Conservation (phyloP, 2,329 filamentous ascomycete species). For the Cladophialophora carrionii region DNA sequence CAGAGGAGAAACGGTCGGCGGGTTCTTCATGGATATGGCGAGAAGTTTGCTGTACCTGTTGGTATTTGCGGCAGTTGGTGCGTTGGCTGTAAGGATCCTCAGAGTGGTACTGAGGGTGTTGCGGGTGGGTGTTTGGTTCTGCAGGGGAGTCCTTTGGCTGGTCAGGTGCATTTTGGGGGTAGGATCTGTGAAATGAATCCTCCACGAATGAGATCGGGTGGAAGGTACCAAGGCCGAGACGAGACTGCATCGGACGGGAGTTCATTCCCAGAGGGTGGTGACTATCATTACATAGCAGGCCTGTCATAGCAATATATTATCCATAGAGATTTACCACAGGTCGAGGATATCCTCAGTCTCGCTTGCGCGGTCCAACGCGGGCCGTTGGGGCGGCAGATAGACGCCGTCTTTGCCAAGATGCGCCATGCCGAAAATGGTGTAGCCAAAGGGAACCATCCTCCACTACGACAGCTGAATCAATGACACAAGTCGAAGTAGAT, state of each 20-base stretch:
- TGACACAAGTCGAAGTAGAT: no score
- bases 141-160: constrained; percentile 30
- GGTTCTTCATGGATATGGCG: constrained; percentile 31
- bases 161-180: constrained; percentile 29
- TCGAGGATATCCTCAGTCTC: neutral
- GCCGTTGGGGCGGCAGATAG: no score
- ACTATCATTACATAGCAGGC: neutral
- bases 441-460: no score
- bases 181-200: constrained; percentile 15
- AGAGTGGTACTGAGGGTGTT: constrained; percentile 24
- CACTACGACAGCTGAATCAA: no score
- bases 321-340: neutral
- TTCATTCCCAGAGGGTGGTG: neutral
- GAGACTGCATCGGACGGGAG: neutral
- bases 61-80: constrained; percentile 29
- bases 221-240: no score
- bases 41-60: constrained; percentile 34
- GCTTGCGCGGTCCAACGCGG: no score
- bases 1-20: constrained; percentile 26
- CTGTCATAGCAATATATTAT: neutral
- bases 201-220: neutral
- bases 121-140: constrained; percentile 26
- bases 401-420: no score
- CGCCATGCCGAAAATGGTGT: no score
- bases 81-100: constrained; percentile 26